Conservation (phyloP, 192 early-diverging fungal genomes). For the Backusella macrospora region DNA sequence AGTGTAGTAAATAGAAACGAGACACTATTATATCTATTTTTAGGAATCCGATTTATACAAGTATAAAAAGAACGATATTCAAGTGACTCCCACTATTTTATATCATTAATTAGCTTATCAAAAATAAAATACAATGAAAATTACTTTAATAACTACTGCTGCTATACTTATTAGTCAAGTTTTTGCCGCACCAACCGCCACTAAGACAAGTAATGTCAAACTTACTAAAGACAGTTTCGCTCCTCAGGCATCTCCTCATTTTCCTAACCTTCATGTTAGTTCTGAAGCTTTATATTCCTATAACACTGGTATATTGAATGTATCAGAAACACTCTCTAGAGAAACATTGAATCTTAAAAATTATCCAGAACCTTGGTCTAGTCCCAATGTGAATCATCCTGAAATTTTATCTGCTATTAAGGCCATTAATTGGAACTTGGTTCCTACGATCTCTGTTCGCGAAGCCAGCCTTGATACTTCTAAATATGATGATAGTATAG, state of each 20-base stretch:
- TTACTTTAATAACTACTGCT: background rate
- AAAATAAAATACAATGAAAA: constrained; percentile 2
- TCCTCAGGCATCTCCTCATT: constrained; percentile 21
- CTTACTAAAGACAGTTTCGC: constrained; percentile 5
- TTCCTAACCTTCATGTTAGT: constrained; percentile 20
- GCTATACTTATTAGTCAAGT: constrained; percentile 2
- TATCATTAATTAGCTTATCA: background rate
- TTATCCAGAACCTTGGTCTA: constrained; percentile 37
- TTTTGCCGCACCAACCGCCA: constrained; percentile 1
- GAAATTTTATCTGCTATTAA: constrained; percentile 45
- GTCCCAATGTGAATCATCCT: constrained; percentile 35
- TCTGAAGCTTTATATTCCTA: constrained; percentile 25
- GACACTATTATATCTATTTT: background rate
- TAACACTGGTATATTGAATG: constrained; percentile 21
- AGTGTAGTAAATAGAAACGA: constrained; percentile 5
- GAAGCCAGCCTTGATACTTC: constrained; percentile 2
- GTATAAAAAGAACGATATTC: background rate
- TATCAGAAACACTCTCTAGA: constrained; percentile 13
- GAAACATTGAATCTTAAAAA: constrained; percentile 16
- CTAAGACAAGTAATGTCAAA: background rate
- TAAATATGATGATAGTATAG: constrained; percentile 4
- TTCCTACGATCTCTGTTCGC: constrained; percentile 33
- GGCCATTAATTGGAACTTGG: constrained; percentile 43
- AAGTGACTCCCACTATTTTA: background rate
- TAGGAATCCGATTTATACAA: background rate